These are phyloP conservation scores for Tubosaeta sp. DNA, from an alignment of 768 basidiomycete species.

Conservation along the genomic window DNA sequence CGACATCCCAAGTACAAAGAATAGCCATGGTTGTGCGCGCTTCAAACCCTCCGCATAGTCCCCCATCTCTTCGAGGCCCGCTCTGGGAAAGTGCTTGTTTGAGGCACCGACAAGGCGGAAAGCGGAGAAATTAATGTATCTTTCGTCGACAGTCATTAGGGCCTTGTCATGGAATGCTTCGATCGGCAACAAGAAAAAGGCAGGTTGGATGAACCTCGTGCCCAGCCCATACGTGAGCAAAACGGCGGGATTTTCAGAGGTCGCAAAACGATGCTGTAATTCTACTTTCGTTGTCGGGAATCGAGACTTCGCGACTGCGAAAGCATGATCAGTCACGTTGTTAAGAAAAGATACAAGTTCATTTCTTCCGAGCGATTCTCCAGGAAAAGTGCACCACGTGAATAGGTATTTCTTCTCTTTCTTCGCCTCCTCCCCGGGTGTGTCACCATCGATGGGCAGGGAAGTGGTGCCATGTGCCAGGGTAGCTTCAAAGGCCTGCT, in stretches of 20 bases:
- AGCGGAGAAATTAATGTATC: slow-evolving; percentile 7
- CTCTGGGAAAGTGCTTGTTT: not conserved
- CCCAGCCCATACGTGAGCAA: slow-evolving; percentile 8
- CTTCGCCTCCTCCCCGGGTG: not conserved
- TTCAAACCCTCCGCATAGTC: slow-evolving; percentile 4
- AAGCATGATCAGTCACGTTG: slow-evolving; percentile 4
- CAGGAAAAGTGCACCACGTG: slow-evolving; percentile 1
- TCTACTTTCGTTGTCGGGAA: not conserved
- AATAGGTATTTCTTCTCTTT: slow-evolving; percentile 2
- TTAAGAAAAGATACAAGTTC: slow-evolving; percentile 9
- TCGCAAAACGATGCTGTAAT: slow-evolving; percentile 9
- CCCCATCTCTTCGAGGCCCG: slow-evolving; percentile 1
- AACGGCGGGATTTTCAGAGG: slow-evolving; percentile 1
- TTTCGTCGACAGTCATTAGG: not conserved
- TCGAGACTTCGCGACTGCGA: not conserved
- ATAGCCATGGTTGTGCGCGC: slow-evolving; percentile 7
- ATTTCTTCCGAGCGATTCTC: slow-evolving; percentile 1
- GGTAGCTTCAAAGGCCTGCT: slow-evolving; percentile 5
- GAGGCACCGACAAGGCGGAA: slow-evolving; percentile 7
- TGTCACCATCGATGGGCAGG: not conserved
- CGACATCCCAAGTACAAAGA: slow-evolving; percentile 5
- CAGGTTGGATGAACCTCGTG: slow-evolving; percentile 1
- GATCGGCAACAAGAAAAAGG: slow-evolving; percentile 12
- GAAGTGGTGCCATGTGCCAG: not conserved
- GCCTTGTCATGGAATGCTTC: slow-evolving; percentile 5